These are phyloP conservation scores for Plasmopara halstedii DNA, from an alignment of 352 stramenopile species.

Conservation along the genomic window DNA sequence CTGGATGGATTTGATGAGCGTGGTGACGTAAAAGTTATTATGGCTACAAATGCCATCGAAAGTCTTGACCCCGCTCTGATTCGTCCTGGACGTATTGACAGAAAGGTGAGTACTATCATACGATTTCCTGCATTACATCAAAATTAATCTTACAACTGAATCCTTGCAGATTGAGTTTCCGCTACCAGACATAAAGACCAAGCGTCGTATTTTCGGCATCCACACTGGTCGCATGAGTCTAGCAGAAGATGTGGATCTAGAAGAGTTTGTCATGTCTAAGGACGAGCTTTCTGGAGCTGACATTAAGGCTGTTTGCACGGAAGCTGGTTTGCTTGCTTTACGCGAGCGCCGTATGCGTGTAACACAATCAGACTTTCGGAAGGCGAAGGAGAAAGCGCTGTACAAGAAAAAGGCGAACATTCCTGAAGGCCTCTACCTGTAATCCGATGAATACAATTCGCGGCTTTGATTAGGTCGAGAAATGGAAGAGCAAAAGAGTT, in stretches of 20 bases:
- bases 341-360: constrained; percentile 99
- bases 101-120: constrained; percentile 77
- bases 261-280: constrained; percentile 99
- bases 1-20: constrained; percentile 99
- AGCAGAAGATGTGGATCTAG: constrained; percentile 97
- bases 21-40: constrained; percentile 99
- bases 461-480: constrained; percentile 3
- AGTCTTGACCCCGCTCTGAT: constrained; percentile 98
- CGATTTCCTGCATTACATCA: background rate
- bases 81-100: constrained; percentile 98
- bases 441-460: constrained; percentile 33
- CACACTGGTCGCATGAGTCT: constrained; percentile 99
- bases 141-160: constrained; percentile 2
- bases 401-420: constrained; percentile 99
- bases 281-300: constrained; percentile 99
- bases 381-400: constrained; percentile 99
- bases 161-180: constrained; percentile 97
- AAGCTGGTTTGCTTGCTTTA: constrained; percentile 98
- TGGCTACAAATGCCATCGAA: constrained; percentile 99
- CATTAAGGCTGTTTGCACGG: constrained; percentile 99
- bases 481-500: background rate
- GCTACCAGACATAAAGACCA: constrained; percentile 99
- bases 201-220: constrained; percentile 99
- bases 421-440: constrained; percentile 98
- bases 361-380: constrained; percentile 98